Conservation (phyloP, 192 early-diverging fungal species). For the Rhizophagus sp. region DNA sequence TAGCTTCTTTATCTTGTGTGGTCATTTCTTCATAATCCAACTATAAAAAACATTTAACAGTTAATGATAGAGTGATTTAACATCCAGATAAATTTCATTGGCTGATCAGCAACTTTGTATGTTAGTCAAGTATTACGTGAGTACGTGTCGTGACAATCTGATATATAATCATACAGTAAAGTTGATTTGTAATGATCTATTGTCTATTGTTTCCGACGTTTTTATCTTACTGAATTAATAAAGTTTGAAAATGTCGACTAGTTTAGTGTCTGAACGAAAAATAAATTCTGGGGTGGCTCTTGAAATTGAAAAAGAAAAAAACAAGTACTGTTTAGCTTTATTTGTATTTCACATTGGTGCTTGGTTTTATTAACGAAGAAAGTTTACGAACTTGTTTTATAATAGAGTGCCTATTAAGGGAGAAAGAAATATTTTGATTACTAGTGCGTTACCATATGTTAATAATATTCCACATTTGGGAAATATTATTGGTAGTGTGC, state of each 20-base stretch:
- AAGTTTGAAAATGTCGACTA: not conserved
- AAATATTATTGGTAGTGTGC: conserved; percentile 98
- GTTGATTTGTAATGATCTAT: too few species aligned
- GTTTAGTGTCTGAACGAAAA: not conserved
- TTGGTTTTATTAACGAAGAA: too few species aligned
- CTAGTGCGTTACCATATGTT: conserved; percentile 95
- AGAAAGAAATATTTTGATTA: conserved; percentile 91
- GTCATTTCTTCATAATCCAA: not conserved
- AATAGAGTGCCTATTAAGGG: conserved; percentile 54
- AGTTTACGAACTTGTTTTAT: not conserved
- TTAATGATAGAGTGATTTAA: too few species aligned
- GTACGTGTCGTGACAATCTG: too few species aligned
- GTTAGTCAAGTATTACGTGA: too few species aligned
- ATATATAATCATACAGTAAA: too few species aligned
- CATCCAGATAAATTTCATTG: too few species aligned
- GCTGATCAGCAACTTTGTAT: too few species aligned
- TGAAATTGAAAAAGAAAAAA: not conserved
- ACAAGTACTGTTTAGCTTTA: not conserved
- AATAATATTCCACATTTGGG: conserved; percentile 99
- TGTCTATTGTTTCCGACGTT: too few species aligned
- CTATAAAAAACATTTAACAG: too few species aligned
- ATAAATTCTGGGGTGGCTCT: not conserved
- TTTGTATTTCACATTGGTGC: too few species aligned
- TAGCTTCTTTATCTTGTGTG: conserved; percentile 27
- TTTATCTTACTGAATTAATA: too few species aligned